A percentile compares a stretch with the other conserved stretches of the same genome.
These are phyloP conservation scores for Cadophora luteo-olivacea DNA, from an alignment of 2,329 filamentous ascomycete species.

Conservation along the genomic window DNA sequence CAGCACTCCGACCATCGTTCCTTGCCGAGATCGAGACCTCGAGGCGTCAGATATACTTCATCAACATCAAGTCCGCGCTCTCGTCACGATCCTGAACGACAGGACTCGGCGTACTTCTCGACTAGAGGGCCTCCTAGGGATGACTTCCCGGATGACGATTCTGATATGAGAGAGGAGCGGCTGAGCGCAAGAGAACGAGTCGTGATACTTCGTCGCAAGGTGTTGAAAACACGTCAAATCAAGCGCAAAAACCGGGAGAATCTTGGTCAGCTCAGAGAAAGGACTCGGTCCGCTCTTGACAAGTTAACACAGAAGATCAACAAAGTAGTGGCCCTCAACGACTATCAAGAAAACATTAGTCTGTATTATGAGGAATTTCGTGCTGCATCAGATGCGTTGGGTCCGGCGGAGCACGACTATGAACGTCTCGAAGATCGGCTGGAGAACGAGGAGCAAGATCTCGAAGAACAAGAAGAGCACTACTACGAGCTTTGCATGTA, in stretches of 20 bases:
- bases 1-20: not conserved
- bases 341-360: constrained; percentile 22
- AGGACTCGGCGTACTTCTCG: constrained; percentile 34
- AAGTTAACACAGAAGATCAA: constrained; percentile 31
- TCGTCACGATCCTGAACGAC: constrained; percentile 20
- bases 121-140: constrained; percentile 19
- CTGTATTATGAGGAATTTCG: constrained; percentile 32
- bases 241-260: constrained; percentile 24
- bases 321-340: constrained; percentile 28
- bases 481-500: constrained; percentile 30
- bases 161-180: constrained; percentile 28
- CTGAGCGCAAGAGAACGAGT: constrained; percentile 34
- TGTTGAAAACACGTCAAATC: constrained; percentile 29
- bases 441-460: constrained; percentile 31
- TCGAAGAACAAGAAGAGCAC: constrained; percentile 36
- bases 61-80: constrained; percentile 3
- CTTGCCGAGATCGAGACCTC: constrained; percentile 11
- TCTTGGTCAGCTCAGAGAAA: constrained; percentile 28
- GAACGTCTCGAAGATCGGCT: constrained; percentile 30
- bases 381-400: constrained; percentile 32
- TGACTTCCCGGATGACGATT: constrained; percentile 16
- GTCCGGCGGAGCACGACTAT: constrained; percentile 31
- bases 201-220: constrained; percentile 30
- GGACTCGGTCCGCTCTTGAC: constrained; percentile 26
- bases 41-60: constrained; percentile 19